These are phyloP conservation scores for Thuja plicata DNA, from an alignment of 83 land plant genomes.

Conservation along the genomic window DNA sequence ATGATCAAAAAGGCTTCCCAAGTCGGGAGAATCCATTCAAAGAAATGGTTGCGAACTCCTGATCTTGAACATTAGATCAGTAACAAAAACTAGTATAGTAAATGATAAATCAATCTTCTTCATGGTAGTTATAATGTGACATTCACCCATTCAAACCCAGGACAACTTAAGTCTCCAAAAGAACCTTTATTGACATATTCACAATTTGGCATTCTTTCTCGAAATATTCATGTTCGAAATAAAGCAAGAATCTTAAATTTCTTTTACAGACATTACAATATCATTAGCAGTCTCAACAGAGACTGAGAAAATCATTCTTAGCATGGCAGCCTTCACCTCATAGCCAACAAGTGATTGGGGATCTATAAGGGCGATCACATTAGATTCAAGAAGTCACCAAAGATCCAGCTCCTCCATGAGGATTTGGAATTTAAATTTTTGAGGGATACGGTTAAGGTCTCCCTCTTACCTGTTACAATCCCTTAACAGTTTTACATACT, in stretches of 20 bases:
- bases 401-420: not conserved
- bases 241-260: too few species aligned
- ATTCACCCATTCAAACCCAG: not conserved
- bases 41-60: not conserved
- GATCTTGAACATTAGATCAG: not conserved
- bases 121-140: not conserved
- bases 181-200: not conserved
- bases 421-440: too few species aligned
- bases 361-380: not conserved
- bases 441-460: not conserved
- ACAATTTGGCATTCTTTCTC: not conserved
- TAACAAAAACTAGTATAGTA: not conserved
- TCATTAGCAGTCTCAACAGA: not conserved
- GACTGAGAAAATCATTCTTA: not conserved
- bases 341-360: not conserved
- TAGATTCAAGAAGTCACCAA: not conserved
- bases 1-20: not conserved
- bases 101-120: not conserved
- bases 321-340: not conserved
- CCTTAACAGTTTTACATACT: too few species aligned
- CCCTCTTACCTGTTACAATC: not conserved
- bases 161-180: not conserved
- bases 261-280: not conserved
- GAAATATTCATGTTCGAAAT: not conserved
- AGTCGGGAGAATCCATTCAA: not conserved